phyloP scores from a whole-genome alignment of 192 early-diverging fungal genomes.

The Coemansia sp. region DNA sequence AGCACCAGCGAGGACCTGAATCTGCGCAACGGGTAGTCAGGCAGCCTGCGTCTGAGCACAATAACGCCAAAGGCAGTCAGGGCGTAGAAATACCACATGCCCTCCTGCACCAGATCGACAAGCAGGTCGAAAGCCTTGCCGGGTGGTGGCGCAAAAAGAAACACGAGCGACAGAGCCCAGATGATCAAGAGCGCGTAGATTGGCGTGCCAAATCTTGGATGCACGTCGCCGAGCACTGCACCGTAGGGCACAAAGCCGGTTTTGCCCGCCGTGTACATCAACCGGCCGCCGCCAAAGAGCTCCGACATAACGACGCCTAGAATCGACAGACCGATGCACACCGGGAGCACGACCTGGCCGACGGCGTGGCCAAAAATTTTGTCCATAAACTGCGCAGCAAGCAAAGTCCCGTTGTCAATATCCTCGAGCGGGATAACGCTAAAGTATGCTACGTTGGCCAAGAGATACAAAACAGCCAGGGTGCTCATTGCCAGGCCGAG shows the following conservation, averaged over 20 bases:
- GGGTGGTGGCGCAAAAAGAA: constrained; percentile 52
- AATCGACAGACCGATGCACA: constrained; percentile 53
- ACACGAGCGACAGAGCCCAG: constrained; percentile 48
- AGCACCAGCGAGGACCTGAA: constrained; percentile 37
- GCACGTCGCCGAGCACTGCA: constrained; percentile 37
- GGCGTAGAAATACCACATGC: constrained; percentile 60
- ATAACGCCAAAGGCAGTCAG: constrained; percentile 56
- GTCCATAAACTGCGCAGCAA: constrained; percentile 59
- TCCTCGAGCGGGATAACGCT: constrained; percentile 68
- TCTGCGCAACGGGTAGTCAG: constrained; percentile 32
- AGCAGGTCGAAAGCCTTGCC: constrained; percentile 59
- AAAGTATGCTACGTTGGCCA: constrained; percentile 81
- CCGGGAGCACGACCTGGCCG: constrained; percentile 54
- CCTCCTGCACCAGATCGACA: constrained; percentile 56
- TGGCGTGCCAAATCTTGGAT: constrained; percentile 49
- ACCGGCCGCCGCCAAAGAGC: constrained; percentile 51
- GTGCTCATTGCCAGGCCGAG: constrained; percentile 72
- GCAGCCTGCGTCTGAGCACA: constrained; percentile 45
- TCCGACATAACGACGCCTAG: constrained; percentile 55
- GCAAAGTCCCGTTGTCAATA: constrained; percentile 61
- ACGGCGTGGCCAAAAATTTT: constrained; percentile 55
- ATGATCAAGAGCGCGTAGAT: constrained; percentile 49
- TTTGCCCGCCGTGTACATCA: constrained; percentile 54
- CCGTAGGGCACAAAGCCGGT: constrained; percentile 56
- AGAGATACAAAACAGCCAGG: constrained; percentile 66